Evolutionary conservation across 2,329 filamentous ascomycete genomes (phyloP).

Genomic region (Penicillium paneum): DNA sequence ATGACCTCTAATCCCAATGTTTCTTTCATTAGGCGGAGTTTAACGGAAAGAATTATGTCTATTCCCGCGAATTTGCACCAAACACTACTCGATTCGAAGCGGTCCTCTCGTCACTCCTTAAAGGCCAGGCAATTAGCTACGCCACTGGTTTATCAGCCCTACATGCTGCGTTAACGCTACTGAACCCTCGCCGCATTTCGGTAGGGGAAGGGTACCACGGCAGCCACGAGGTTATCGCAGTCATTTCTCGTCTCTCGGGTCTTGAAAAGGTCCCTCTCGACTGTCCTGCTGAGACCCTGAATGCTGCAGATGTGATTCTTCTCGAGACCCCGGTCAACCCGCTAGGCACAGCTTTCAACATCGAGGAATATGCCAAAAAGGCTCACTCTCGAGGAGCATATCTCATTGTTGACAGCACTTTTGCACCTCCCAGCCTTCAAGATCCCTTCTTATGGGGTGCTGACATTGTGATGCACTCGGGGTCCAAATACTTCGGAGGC

Average conservation of each 20-base stretch:
- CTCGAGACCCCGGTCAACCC: conserved; percentile 92
- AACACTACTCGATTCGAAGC: conserved; percentile 83
- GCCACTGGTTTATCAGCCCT: conserved; percentile 80
- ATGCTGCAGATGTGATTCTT: conserved; percentile 69
- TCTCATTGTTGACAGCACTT: conserved; percentile 81
- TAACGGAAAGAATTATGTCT: conserved; percentile 59
- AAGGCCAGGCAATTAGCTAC: conserved; percentile 67
- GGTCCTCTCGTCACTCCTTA: conserved; percentile 70
- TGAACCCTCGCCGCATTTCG: conserved; percentile 78
- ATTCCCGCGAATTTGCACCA: conserved; percentile 76
- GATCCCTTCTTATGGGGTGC: conserved; percentile 77
- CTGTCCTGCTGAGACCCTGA: conserved; percentile 62
- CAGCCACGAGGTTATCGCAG: conserved; percentile 76
- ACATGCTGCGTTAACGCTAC: conserved; percentile 74
- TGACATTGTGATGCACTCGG: conserved; percentile 86
- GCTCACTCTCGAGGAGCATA: conserved; percentile 64
- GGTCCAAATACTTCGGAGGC: conserved; percentile 92
- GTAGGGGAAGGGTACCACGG: conserved; percentile 89
- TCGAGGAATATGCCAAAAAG: conserved; percentile 64
- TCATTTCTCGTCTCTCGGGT: conserved; percentile 72
- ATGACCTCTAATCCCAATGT: no score
- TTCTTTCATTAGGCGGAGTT: conserved; percentile 20
- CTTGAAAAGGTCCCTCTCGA: conserved; percentile 70
- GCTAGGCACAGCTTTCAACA: conserved; percentile 70
- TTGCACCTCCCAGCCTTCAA: conserved; percentile 84